phyloP scores from a whole-genome alignment of 768 basidiomycete species.

The Rhizopogon sp. region DNA sequence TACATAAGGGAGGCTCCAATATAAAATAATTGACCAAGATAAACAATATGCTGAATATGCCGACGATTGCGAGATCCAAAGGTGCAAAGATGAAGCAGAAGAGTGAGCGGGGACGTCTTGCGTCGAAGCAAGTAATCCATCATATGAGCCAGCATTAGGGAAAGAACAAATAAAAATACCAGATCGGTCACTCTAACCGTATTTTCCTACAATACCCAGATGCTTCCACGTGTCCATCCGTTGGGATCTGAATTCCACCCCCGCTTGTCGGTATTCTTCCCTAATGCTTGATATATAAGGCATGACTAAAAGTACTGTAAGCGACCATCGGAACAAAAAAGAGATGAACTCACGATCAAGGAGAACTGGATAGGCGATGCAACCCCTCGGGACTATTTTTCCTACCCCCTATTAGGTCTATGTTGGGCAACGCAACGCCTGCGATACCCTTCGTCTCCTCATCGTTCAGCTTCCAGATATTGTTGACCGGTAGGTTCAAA shows the following conservation, averaged over 20 bases:
- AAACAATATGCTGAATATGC: conserved; percentile 30
- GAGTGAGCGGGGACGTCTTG: neutral
- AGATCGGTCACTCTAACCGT: conserved; percentile 13
- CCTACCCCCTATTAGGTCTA: conserved; percentile 34
- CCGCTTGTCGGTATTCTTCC: conserved; percentile 1
- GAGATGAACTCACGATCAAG: conserved; percentile 15
- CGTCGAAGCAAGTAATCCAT: conserved; percentile 27
- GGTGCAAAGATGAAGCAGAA: conserved; percentile 12
- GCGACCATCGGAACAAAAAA: neutral
- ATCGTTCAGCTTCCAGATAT: conserved; percentile 71
- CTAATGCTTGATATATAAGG: neutral
- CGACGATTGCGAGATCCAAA: conserved; percentile 28
- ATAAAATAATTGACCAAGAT: conserved; percentile 34
- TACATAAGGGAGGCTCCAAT: conserved; percentile 31
- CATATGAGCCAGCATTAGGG: conserved; percentile 16
- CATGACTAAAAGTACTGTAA: neutral
- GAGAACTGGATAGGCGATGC: conserved; percentile 14
- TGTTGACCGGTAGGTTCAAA: conserved; percentile 32
- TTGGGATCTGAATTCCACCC: neutral
- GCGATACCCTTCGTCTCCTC: conserved; percentile 59
- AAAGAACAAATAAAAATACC: conserved; percentile 25
- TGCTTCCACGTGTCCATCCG: conserved; percentile 4
- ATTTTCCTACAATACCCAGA: conserved; percentile 15
- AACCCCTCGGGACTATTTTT: conserved; percentile 35
- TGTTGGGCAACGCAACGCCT: conserved; percentile 43